Conservation (phyloP, 2,329 filamentous ascomycete genomes). For the Penicillium freii region DNA sequence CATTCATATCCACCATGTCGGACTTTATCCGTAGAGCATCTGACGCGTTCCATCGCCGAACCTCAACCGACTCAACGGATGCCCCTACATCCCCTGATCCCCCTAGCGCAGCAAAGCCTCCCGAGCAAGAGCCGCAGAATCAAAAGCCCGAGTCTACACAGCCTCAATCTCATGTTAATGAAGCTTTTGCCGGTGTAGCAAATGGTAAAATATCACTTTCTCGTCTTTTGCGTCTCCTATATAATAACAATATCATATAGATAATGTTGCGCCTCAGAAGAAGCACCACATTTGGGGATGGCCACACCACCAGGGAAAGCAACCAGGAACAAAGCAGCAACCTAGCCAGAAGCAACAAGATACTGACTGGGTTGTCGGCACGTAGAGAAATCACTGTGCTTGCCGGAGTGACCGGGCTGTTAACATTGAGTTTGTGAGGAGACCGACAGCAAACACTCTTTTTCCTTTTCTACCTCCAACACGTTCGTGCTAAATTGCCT, state of each 20-base stretch:
- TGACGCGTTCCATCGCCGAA: constrained; percentile 15
- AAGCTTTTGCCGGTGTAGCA: constrained; percentile 3
- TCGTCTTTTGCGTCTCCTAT: not conserved
- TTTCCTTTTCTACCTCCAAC: not conserved
- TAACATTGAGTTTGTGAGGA: not conserved
- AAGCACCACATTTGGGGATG: constrained; percentile 9
- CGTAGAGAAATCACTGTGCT: not conserved
- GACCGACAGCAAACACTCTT: not conserved
- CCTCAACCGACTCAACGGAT: constrained; percentile 8
- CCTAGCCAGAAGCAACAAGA: constrained; percentile 1
- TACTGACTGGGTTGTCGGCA: constrained; percentile 12
- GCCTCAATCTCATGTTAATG: constrained; percentile 6
- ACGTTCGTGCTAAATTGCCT: not conserved
- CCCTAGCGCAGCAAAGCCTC: constrained; percentile 3
- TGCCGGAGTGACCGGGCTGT: not conserved
- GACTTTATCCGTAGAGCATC: constrained; percentile 17
- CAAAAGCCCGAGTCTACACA: not conserved
- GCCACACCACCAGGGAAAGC: not conserved
- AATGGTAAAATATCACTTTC: constrained; percentile 1
- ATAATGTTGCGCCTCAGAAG: constrained; percentile 3
- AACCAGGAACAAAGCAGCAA: constrained; percentile 5
- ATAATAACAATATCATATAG: constrained; percentile 4
- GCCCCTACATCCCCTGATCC: not conserved
- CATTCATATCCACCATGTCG: constrained; percentile 7
- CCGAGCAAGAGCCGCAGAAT: constrained; percentile 2